Percentiles rank a stretch among this genome's conserved stretches.
Evolutionary conservation across 371 early-diverging fungal genomes (phyloP).

Genomic region (Rhizopus arrhizus): DNA sequence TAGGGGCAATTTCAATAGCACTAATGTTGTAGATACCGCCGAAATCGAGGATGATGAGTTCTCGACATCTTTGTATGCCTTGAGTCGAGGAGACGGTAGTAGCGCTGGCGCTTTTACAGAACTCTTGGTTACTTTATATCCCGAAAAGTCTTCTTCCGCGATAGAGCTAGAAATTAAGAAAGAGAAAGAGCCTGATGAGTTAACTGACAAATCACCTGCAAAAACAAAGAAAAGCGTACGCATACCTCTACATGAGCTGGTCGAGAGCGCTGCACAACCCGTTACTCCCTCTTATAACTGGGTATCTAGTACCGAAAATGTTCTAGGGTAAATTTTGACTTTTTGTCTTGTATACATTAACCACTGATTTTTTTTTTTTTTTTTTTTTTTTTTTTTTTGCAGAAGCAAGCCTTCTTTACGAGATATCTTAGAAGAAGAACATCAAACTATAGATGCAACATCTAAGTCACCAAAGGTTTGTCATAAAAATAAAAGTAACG

Average conservation of each 20-base stretch:
- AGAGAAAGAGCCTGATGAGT: conserved; percentile 6
- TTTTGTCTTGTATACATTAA: neutral
- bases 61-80: conserved; percentile 34
- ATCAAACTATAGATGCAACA: neutral
- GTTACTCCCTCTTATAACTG: neutral
- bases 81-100: conserved; percentile 29
- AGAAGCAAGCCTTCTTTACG: conserved; percentile 30
- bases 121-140: conserved; percentile 29
- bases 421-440: conserved; percentile 38
- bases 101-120: conserved; percentile 23
- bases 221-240: conserved; percentile 5
- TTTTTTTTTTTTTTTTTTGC: neutral
- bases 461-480: conserved; percentile 21
- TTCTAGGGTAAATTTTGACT: neutral
- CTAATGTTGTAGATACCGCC: neutral
- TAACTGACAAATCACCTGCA: neutral
- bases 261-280: neutral
- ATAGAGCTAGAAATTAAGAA: conserved; percentile 8
- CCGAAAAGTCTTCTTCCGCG: conserved; percentile 15
- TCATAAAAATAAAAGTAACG: conserved; percentile 1
- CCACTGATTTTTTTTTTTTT: neutral
- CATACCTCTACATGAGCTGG: conserved; percentile 3
- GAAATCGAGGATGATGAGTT: conserved; percentile 34
- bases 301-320: neutral
- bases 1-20: neutral